Evolutionary conservation across 169 alveolate genomes (phyloP).

Genomic region (Blepharisma undulans): DNA sequence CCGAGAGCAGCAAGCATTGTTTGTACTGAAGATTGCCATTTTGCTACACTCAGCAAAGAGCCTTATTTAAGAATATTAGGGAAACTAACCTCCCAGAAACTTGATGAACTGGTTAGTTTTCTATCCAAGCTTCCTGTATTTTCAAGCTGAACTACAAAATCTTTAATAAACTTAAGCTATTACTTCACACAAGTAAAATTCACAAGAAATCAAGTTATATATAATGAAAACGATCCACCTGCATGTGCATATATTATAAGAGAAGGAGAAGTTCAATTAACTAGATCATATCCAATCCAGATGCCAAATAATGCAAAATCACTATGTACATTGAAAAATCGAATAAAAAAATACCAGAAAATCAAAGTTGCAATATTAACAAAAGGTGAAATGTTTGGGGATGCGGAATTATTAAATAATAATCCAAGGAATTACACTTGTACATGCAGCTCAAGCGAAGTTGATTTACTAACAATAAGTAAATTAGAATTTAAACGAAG

Average conservation of each 20-base stretch:
- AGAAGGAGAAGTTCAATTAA: not conserved
- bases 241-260: not conserved
- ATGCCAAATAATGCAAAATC: not conserved
- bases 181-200: not conserved
- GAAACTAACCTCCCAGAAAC: conserved; percentile 39
- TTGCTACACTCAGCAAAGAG: conserved; percentile 47
- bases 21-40: conserved; percentile 48
- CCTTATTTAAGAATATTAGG: conserved; percentile 40
- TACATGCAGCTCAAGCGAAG: not conserved
- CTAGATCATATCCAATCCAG: not conserved
- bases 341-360: not conserved
- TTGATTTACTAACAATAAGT: not conserved
- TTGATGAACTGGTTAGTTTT: not conserved
- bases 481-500: not conserved
- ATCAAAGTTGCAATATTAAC: not conserved
- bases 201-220: not conserved
- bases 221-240: not conserved
- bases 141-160: not conserved
- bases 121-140: not conserved
- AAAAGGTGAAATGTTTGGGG: conserved; percentile 19
- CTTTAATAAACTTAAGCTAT: not conserved
- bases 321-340: not conserved
- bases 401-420: not conserved
- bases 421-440: conserved; percentile 3
- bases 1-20: conserved; percentile 56